A percentile compares a stretch with the other conserved stretches of the same genome.
Conservation (phyloP, 2,329 filamentous ascomycete genomes). For the Cladosporium sp. region DNA sequence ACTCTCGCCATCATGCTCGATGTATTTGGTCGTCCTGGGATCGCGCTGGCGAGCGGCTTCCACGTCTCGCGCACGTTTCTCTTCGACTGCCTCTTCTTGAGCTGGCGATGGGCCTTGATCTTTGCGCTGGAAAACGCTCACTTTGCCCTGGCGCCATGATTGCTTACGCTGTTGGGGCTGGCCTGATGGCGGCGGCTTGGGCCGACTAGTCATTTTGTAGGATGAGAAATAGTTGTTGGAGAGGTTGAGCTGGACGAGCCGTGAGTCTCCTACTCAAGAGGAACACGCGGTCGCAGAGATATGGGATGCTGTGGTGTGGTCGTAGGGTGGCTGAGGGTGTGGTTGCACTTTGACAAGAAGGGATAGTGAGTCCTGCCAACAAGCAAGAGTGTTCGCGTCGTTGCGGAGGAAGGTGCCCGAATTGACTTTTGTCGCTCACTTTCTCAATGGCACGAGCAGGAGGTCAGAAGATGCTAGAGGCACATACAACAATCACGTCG, state of each 20-base stretch:
- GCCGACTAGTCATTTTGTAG: slow-evolving; percentile 11
- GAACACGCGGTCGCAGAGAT: not conserved
- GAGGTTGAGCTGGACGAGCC: not conserved
- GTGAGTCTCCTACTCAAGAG: not conserved
- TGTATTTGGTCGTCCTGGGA: slow-evolving; percentile 30
- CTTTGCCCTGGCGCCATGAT: slow-evolving; percentile 8
- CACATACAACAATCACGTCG: not conserved
- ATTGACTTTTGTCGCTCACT: not conserved
- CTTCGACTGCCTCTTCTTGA: not conserved
- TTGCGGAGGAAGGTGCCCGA: not conserved
- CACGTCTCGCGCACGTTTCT: slow-evolving; percentile 2
- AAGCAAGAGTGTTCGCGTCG: not conserved
- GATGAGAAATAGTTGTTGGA: not conserved
- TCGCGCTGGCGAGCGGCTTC: not conserved
- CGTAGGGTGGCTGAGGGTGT: not conserved
- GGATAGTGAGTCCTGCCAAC: not conserved
- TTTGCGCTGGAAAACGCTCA: slow-evolving; percentile 17
- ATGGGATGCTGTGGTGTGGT: not conserved
- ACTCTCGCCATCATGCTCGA: slow-evolving; percentile 50
- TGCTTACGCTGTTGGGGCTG: not conserved
- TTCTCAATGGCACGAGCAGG: not conserved
- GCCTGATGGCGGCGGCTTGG: not conserved
- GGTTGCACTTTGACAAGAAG: not conserved
- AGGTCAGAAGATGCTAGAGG: not conserved
- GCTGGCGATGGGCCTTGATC: slow-evolving; percentile 2